These are phyloP conservation scores for Fusarium abutilonis DNA, from an alignment of 2,329 filamentous ascomycete genomes.

Conservation along the genomic window DNA sequence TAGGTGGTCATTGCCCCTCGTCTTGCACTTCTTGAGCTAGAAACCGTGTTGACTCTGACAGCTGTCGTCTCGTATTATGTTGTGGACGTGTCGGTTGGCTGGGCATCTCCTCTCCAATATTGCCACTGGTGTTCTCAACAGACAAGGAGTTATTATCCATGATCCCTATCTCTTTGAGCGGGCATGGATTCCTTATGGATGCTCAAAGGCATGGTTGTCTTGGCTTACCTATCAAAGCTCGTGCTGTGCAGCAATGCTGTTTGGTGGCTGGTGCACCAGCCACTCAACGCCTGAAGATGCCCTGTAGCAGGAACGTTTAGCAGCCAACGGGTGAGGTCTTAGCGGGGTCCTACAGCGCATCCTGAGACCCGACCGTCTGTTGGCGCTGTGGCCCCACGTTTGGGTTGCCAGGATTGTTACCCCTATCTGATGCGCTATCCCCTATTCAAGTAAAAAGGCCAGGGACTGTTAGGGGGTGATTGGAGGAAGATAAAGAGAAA, in stretches of 20 bases:
- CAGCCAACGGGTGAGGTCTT: conserved; percentile 13
- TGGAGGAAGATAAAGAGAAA: conserved; percentile 3
- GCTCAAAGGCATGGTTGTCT: conserved; percentile 8
- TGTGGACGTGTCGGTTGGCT: conserved; percentile 7
- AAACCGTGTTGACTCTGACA: conserved; percentile 28
- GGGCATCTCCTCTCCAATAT: conserved; percentile 11
- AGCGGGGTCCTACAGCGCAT: conserved; percentile 8
- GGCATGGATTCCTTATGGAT: conserved; percentile 23
- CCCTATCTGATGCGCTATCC: conserved; percentile 39
- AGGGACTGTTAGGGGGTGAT: conserved; percentile 38
- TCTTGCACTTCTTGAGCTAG: conserved; percentile 20
- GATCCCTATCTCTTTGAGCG: conserved; percentile 8
- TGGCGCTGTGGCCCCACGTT: conserved; percentile 28
- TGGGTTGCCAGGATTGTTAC: conserved; percentile 29
- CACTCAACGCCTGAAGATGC: conserved; percentile 18
- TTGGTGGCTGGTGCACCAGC: conserved; percentile 21
- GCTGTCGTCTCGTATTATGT: conserved; percentile 18
- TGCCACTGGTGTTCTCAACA: conserved; percentile 3
- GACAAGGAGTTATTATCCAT: conserved; percentile 2
- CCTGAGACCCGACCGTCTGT: conserved; percentile 19
- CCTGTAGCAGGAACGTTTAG: conserved; percentile 13
- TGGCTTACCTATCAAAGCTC: conserved; percentile 6
- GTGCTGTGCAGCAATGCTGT: conserved; percentile 27
- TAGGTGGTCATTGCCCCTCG: conserved; percentile 32
- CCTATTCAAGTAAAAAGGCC: conserved; percentile 38